Evolutionary conservation across 202 grass and related monocot species (phyloP), one percentile per base, ranked within the genome.

Genomic region (Setaria italica): DNA sequence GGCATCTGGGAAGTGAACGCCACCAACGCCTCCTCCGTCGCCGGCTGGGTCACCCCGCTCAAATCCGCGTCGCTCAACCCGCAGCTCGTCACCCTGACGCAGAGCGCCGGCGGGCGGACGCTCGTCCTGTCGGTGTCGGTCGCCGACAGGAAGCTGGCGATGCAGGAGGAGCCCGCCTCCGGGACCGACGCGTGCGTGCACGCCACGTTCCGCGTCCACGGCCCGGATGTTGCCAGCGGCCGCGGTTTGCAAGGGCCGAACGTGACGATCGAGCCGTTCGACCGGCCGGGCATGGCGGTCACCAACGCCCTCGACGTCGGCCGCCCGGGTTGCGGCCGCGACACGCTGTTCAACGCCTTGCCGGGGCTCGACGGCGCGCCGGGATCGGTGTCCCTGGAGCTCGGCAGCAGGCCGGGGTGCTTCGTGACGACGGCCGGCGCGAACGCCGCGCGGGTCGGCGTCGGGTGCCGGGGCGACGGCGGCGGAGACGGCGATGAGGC

Each of bases 231-330:
- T 25, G 25, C 25, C 25, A 25, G 25, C 25, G 25, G 25, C 0
- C 25, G 25, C 25, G 25, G 25, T 25, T 25, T 25, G 25, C 25
- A 4, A 16, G 65, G 50, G 70, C 3, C 10, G 35, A 70, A 71
- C 59, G 35, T 90, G 82, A 88, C 70, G 37, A 25, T 95, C 16
- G 83, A 92, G 51, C 88, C 93, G 64, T 85, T 95, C 57, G 90
- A 95, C 75, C 63, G 82, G 35, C 93, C 83, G 0, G 88, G 90
- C 67, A 94, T 86, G 90, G 79, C 45, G 51, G 71, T 95, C 33
- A 86, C 64, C 67, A 60, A 76, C 56, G 19, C 0, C 30, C 83
- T 92, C n/a, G n/a, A 21, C n/a, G 37, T 95, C 46, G 67, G 34
- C 13, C 2, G 25, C 3, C n/a, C 29, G 1, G 59, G 9, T 0